These are phyloP conservation scores for Teratosphaeria destructans DNA, from an alignment of 2,329 filamentous ascomycete species.

Conservation along the genomic window DNA sequence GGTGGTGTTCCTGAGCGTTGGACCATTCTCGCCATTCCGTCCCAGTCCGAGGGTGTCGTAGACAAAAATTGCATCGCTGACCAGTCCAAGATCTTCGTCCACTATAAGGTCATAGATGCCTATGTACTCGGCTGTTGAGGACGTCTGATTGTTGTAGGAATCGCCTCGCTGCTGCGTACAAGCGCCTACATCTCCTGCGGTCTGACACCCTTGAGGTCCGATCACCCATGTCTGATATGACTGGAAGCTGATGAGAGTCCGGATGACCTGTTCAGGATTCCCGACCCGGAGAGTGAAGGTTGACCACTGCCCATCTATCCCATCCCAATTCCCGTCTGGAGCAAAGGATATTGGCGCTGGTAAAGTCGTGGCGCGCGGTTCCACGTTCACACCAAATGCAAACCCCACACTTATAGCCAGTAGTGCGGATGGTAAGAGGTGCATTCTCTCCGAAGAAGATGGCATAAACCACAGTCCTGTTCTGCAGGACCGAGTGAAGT, in stretches of 20 bases:
- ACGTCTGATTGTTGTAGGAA: constrained; percentile 45
- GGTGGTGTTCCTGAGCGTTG: constrained; percentile 32
- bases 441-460: constrained; percentile 8
- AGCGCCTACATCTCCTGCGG: constrained; percentile 19
- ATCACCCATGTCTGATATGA: constrained; percentile 61
- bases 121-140: constrained; percentile 39
- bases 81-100: constrained; percentile 44
- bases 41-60: constrained; percentile 38
- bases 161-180: constrained; percentile 51
- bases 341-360: constrained; percentile 18
- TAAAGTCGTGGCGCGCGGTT: constrained; percentile 6
- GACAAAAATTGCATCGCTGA: constrained; percentile 53
- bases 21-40: constrained; percentile 28
- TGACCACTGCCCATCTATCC: constrained; percentile 62
- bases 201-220: constrained; percentile 45
- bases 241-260: constrained; percentile 52
- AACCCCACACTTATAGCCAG: constrained; percentile 9
- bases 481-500: not conserved
- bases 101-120: constrained; percentile 53
- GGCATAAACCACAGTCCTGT: constrained; percentile 3
- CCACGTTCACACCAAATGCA: constrained; percentile 5
- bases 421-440: constrained; percentile 15
- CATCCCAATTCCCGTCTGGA: constrained; percentile 35
- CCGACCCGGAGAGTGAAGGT: constrained; percentile 53
- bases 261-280: constrained; percentile 42